Base-by-base conservation (phyloP, 768 basidiomycete genomes). In the Naganishia vaughanmartiniae region DNA sequence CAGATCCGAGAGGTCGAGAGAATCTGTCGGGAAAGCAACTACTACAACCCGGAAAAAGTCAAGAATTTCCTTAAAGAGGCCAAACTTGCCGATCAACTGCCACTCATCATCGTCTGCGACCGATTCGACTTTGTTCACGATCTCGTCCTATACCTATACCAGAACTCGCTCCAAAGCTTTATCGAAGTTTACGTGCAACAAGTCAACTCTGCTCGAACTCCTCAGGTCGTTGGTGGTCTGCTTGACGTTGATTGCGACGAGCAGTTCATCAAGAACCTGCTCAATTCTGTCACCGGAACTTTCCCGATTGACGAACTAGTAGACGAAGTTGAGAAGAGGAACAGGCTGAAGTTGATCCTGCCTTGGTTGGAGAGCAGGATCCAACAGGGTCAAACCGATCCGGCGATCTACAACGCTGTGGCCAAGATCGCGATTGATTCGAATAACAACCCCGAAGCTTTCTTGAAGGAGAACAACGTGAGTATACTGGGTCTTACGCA, bases 51-150 rank as follows among this genome's bases (percentile, higher is more conserved):
- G 0, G 96, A 99, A 85, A 99, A 99, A 83, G 96, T 98, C 87
- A 98, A 99, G 86, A 99, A 99, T 83, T 98, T 97, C 89, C 88
- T 97, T 81, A 97, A 97, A 83, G 96, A 99, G 79, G 94, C 96
- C 77, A 94, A 96, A 78, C 88, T 99, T 33, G 83, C 88, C 45
- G 96, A 98, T 79, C 96, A 98, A 80, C 88, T 99, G 45, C 96
- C 96, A 4, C 89, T 99, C 75, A 99, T 98, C 85, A 98, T 99
- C 74, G 96, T 99, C 76, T 98, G 96, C 86, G 96, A 99, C 81
- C 93, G 96, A 46, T 99, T 98, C 85, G 95, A 96, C 85, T 98
- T 97, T 77, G 95, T 99, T 14, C 96, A 99, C 80, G 96, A 99
- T 78, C 88, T 99, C 72, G 95, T 99, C 54, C 87, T 99, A 28